Conservation (phyloP, 345 rosid species). For the Pistacia atlantica region DNA sequence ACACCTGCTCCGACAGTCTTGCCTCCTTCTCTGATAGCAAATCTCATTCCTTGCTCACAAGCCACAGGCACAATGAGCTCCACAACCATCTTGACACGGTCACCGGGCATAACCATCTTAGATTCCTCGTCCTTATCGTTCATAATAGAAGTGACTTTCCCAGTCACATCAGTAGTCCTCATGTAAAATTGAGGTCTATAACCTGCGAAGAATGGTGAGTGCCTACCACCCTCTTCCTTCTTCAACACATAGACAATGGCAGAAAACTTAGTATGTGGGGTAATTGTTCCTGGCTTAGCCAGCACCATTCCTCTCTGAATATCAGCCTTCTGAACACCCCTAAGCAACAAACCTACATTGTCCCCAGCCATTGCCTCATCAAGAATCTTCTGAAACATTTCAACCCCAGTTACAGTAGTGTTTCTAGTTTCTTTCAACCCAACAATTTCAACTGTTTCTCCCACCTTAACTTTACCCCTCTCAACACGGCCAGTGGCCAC, state of each 20-base stretch:
- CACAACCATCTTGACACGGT: conserved; percentile 85
- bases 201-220: conserved; percentile 84
- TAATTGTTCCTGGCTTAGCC: conserved; percentile 81
- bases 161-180: conserved; percentile 97
- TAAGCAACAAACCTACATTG: conserved; percentile 86
- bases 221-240: conserved; percentile 99
- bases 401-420: conserved; percentile 75
- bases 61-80: conserved; percentile 93
- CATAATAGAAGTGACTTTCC: conserved; percentile 74
- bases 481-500: conserved; percentile 92
- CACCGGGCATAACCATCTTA: conserved; percentile 99
- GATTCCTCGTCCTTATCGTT: conserved; percentile 92
- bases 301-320: conserved; percentile 97
- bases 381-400: conserved; percentile 88
- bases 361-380: conserved; percentile 95
- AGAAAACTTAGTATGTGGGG: conserved; percentile 72
- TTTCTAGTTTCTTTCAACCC: conserved; percentile 86
- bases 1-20: conserved; percentile 97
- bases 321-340: conserved; percentile 85
- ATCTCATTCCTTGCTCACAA: conserved; percentile 95
- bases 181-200: conserved; percentile 94
- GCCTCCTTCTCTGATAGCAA: conserved; percentile 97
- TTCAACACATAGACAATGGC: conserved; percentile 89
- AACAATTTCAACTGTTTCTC: conserved; percentile 77
- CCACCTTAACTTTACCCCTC: conserved; percentile 76